A percentile compares a stretch with the other conserved stretches of the same genome.
These are phyloP conservation scores for Penicillium sp. DNA, from an alignment of 2,329 filamentous ascomycete genomes.

Conservation along the genomic window DNA sequence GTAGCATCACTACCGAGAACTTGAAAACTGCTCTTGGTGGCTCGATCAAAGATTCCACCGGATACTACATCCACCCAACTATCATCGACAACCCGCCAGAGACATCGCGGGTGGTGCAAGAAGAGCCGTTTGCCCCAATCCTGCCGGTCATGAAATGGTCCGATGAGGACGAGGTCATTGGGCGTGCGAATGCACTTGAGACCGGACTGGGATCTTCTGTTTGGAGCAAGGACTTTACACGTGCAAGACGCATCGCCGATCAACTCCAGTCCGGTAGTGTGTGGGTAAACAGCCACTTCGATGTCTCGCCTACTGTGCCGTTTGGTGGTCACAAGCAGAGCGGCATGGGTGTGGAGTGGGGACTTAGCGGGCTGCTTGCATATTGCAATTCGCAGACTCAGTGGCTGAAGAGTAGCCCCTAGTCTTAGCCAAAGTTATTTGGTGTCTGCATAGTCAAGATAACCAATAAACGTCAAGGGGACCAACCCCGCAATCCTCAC, in stretches of 20 bases:
- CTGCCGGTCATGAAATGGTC: constrained; percentile 61
- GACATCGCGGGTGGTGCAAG: constrained; percentile 52
- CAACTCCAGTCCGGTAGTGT: constrained; percentile 57
- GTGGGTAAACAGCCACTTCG: constrained; percentile 54
- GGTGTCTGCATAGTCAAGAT: too few relatives aligned
- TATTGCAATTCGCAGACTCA: constrained; percentile 42
- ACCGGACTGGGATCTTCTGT: constrained; percentile 57
- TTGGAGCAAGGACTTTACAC: constrained; percentile 52
- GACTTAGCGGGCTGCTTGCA: constrained; percentile 37
- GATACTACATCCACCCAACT: constrained; percentile 58
- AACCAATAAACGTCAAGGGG: neutral
- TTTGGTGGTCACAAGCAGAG: constrained; percentile 54
- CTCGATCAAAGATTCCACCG: constrained; percentile 43
- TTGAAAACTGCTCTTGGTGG: constrained; percentile 53
- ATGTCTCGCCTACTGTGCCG: constrained; percentile 31
- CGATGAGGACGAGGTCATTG: constrained; percentile 58
- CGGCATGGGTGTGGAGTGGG: constrained; percentile 50
- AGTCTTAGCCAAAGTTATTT: neutral
- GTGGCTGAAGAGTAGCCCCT: constrained; percentile 29
- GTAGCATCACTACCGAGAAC: constrained; percentile 53
- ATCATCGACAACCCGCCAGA: constrained; percentile 58
- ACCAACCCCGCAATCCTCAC: neutral
- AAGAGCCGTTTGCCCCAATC: constrained; percentile 63
- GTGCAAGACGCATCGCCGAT: constrained; percentile 52
- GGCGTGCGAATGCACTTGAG: constrained; percentile 52